Base-by-base conservation (phyloP, 2,329 filamentous ascomycete species). In the Meredithiella fracta region DNA sequence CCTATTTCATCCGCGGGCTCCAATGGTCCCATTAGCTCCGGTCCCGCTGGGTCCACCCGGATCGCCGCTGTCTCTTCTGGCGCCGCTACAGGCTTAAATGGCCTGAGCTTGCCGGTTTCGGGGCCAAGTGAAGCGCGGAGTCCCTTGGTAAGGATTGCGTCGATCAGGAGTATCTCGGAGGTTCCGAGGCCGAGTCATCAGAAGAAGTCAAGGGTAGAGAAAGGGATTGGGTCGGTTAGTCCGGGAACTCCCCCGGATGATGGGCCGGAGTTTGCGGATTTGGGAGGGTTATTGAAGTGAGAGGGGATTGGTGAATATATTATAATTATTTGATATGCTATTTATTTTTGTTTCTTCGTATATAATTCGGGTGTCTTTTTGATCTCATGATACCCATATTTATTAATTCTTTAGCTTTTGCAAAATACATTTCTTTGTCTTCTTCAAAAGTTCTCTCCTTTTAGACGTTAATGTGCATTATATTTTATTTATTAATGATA, bases 251-350 rank as follows among this genome's bases (percentile, higher is more conserved):
- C 22, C 25, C 53, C 53, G 9, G 57, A 58, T 11, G 57, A 58
- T 29, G 53, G 53, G 3, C 57, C 53, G 7, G 50, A 49, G 23
- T 55, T 58, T 42, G 40, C 64, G 49, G 71, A 73, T 59, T 63
- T 65, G 2, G 70, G 70, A 15, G 69, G 71, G 49, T 64, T 74
- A 17, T 62, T 72, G 31, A 67, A 64, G 50, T 14, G 31, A 38
- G 29, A 29, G 34, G 23, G 11, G 52, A 26, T 34, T 4, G 37
- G 23, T 34, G 29, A 50, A 11, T 50, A n/a, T 57, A 23, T 52
- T 37, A 52, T 52, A 29, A 52, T 38, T 52, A 2, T 15, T 44
- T 7, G 4, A 42, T 42, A 6, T 26, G 20, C 3, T 23, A 8
- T 53, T 42, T 40, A 42, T 54, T 20, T 9, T 38, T 25, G 22